phyloP scores from a whole-genome alignment of 176 grass and related monocot species.

The Oropetium thomaeum region DNA sequence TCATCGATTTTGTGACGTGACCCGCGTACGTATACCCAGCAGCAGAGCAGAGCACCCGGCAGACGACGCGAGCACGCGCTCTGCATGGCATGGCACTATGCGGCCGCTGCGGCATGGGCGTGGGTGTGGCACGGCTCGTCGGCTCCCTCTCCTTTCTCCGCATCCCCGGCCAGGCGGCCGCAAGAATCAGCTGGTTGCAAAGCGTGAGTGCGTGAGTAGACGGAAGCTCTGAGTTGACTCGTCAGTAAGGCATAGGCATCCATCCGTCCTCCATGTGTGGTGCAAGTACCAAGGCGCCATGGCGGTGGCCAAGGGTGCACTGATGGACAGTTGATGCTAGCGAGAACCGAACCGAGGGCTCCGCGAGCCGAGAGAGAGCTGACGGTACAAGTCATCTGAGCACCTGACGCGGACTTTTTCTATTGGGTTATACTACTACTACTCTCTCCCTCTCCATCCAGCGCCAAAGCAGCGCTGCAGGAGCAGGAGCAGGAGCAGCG shows the following conservation, averaged over 20 bases:
- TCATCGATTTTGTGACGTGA: neutral
- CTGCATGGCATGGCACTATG: neutral
- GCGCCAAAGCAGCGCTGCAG: too few relatives aligned
- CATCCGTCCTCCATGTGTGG: neutral
- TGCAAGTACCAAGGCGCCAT: neutral
- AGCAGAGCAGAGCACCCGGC: neutral
- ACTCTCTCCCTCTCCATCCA: too few relatives aligned
- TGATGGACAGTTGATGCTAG: too few relatives aligned
- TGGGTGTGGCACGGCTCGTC: too few relatives aligned
- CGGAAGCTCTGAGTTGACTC: neutral
- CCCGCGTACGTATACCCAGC: neutral
- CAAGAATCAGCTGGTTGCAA: neutral
- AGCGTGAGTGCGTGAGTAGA: neutral
- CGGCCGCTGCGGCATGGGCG: too few relatives aligned
- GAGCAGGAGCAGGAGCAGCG: too few relatives aligned
- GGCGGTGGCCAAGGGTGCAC: too few relatives aligned
- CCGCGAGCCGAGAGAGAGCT: too few relatives aligned
- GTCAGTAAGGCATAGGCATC: too few relatives aligned
- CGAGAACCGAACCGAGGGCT: too few relatives aligned
- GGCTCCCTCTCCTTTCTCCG: too few relatives aligned
- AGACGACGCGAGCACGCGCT: neutral
- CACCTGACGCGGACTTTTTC: constrained; percentile 16
- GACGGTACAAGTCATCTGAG: neutral
- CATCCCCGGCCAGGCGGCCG: too few relatives aligned
- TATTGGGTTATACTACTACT: constrained; percentile 30